A percentile compares a stretch with the other conserved stretches of the same genome.
These are phyloP conservation scores for Ophiostoma ips DNA, from an alignment of 2,329 filamentous ascomycete genomes.

Conservation along the genomic window DNA sequence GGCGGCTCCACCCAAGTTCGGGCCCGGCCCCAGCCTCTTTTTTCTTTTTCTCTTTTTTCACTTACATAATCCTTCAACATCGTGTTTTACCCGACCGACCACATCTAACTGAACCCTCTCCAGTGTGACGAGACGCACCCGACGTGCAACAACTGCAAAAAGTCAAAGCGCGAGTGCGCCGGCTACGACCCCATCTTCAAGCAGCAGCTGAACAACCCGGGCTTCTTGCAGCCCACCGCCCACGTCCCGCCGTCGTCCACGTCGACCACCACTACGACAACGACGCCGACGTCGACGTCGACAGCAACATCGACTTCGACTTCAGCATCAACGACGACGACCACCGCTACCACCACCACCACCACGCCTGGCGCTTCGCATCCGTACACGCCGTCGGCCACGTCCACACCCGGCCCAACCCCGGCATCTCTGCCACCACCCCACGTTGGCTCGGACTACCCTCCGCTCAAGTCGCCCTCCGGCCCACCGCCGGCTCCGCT, in stretches of 20 bases:
- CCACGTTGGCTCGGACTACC: neutral
- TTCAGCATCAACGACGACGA: neutral
- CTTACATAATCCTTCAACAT: neutral
- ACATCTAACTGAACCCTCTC: too few species aligned
- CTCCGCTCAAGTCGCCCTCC: neutral
- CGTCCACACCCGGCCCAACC: neutral
- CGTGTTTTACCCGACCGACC: neutral
- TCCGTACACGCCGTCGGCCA: neutral
- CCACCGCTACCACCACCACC: neutral
- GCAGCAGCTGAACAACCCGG: constrained; percentile 36
- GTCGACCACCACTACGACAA: neutral
- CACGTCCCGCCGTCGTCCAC: neutral
- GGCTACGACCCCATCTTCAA: constrained; percentile 85
- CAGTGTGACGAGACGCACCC: constrained; percentile 98
- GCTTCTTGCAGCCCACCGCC: neutral
- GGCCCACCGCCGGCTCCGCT: neutral
- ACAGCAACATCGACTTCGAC: too few species aligned
- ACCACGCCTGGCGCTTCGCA: neutral
- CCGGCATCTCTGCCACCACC: neutral
- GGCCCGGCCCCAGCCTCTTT: too few species aligned
- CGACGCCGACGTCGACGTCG: neutral
- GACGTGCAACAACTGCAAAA: constrained; percentile 78
- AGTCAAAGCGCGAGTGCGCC: constrained; percentile 74
- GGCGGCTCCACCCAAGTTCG: too few species aligned
- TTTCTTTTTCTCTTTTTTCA: neutral